Evolutionary conservation across 1,284 basidiomycete species (phyloP), one percentile per base, ranked within the genome.

Genomic region (Sanghuangporus sanghuang): DNA sequence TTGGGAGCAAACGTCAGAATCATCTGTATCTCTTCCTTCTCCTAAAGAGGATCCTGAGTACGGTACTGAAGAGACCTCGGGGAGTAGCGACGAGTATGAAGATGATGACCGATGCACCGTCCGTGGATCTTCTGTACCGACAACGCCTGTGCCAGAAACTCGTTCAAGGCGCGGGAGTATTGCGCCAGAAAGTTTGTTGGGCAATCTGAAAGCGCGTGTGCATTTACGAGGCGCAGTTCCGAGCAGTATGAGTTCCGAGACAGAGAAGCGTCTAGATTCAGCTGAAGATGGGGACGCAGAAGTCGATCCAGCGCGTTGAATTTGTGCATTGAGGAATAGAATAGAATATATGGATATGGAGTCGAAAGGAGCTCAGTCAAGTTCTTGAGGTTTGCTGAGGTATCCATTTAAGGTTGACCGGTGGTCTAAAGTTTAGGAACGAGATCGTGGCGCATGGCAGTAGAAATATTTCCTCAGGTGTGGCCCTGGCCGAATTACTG

Each of bases 91-190:
- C n/a, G 73, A 73, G 6, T 76, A 76, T 2, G 79, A 80, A 59
- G 84, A 85, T 23, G 83, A 84, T 59, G 86, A 89, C 72, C 76
- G 84, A 63, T 77, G 77, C 65, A 87, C 86, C 12, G 85, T 89
- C 69, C 81, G 82, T 2, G 72, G 64, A 18, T 50, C 66, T 18
- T 67, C 68, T 12, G 63, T 57, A 11, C 62, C 63, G 27, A 61
- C 46, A 32, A 59, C 61, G 32, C 61, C 68, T 61, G 81, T 77
- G 0, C 74, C 77, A 63, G 72, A 70, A 16, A 68, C n/a, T 4
- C 46, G 49, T 6, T 39, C 48, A 53, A 21, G 48, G 14, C 21
- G 39, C 6, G 48, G 36, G 23, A 42, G 48, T 39, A 27, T 68
- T 35, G 76, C 59, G 21, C 38, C 62, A 11, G 54, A 57, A 32